Evolutionary conservation across 2,329 filamentous ascomycete species (phyloP), one percentile per base, ranked within the genome.

Genomic region (Colletotrichum nymphaeae): DNA sequence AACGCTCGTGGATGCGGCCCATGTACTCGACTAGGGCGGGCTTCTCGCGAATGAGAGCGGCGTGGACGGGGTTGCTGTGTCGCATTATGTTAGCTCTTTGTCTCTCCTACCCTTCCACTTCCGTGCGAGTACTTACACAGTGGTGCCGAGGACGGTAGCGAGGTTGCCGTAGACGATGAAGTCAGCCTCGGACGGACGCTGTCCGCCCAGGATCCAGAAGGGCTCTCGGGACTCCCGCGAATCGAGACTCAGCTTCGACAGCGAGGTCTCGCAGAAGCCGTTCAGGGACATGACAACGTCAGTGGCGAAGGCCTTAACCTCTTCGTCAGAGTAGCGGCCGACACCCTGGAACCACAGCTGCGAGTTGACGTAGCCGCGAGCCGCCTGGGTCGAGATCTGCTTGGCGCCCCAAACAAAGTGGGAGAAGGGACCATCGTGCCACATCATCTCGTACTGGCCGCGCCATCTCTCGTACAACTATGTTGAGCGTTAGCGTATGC

Each of bases 191-290:
- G 74, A 73, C 11, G 77, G 74, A 30, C 67, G 65, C 73, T 76
- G 70, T 0, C 76, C 76, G 30, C 77, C 77, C 28, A 78, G 63
- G 32, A 78, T 75, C 77, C 77, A 78, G 71, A 78, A 78, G 6
- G 75, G 75, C 67, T 70, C 63, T 57, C 59, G 57, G 12, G 69
- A 58, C 49, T 67, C 63, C 58, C 59, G 53, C 35, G 69, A 63
- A 35, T 67, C 63, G 22, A 68, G 56, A 2, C 32, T 60, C 28
- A 66, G 60, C 68, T 73, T 75, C 35, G 67, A 71, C 42, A 63
- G 32, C 24, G 75, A 60, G 2, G 67, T 72, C 65, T 63, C 72
- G 32, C 74, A 76, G 35, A 75, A 75, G 19, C 69, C 76, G 16
- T 67, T 76, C 35, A 77, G 53, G 5, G 69, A 74, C 16, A 60